phyloP scores from a whole-genome alignment of 805 yeast genomes.

The Jamesozyma jinghongensis region DNA sequence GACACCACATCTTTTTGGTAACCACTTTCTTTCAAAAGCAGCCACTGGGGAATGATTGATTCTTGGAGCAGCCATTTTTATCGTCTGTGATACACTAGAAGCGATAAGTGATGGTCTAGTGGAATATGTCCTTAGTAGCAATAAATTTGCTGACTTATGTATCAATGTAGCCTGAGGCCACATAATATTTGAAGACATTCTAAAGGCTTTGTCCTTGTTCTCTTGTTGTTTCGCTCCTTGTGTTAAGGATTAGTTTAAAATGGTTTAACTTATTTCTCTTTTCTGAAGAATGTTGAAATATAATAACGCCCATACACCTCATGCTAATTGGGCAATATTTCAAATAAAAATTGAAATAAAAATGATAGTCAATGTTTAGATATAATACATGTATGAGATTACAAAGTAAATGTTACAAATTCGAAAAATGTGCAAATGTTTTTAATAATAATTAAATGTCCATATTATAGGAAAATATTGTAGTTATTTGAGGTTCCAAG shows the following conservation, averaged over 20 bases:
- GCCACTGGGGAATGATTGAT: conserved; percentile 59
- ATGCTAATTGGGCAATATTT: not conserved
- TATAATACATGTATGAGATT: no score
- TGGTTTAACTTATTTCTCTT: no score
- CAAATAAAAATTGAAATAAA: not conserved
- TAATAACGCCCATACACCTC: not conserved
- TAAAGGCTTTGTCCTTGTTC: not conserved
- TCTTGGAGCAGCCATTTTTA: conserved; percentile 33
- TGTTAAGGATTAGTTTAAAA: not conserved
- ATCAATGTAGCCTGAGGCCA: not conserved
- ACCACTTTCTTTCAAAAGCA: conserved; percentile 61
- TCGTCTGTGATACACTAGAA: conserved; percentile 21
- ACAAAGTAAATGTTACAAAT: not conserved
- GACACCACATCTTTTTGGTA: conserved; percentile 74
- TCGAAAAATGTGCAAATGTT: not conserved
- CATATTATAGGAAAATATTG: conserved; percentile 7
- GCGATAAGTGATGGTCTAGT: conserved; percentile 25
- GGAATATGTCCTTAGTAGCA: conserved; percentile 3
- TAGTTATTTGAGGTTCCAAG: conserved; percentile 33
- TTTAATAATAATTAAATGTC: no score
- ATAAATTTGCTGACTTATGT: not conserved
- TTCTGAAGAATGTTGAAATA: no score
- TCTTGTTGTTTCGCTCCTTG: not conserved
- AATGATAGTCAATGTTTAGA: no score
- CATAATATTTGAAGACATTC: not conserved